These are phyloP conservation scores for Cynara cardunculus DNA, from an alignment of 129 eudicot genomes.

Conservation along the genomic window DNA sequence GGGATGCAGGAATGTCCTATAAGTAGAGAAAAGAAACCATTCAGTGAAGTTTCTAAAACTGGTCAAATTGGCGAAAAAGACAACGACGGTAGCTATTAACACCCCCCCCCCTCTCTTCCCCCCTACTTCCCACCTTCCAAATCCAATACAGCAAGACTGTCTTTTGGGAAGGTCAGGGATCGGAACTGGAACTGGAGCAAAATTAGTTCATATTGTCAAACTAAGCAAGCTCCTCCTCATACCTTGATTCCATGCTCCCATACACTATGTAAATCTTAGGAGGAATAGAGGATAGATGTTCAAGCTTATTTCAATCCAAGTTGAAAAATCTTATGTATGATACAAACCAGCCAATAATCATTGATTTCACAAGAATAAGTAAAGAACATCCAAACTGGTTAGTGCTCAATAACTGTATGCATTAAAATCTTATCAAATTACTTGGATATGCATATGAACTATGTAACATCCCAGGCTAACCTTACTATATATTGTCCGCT, in stretches of 20 bases:
- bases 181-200: neutral
- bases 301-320: neutral
- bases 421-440: neutral
- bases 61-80: neutral
- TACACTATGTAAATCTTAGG: neutral
- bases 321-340: neutral
- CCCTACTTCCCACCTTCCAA: neutral
- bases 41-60: neutral
- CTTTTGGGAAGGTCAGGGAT: too few relatives aligned
- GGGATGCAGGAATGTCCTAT: neutral
- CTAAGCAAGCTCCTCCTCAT: neutral
- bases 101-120: too few relatives aligned
- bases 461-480: too few relatives aligned
- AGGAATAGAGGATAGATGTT: neutral
- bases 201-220: neutral
- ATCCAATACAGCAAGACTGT: neutral
- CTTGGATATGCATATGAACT: neutral
- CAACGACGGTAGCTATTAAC: neutral
- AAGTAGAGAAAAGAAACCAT: neutral
- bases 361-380: neutral
- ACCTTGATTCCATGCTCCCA: neutral
- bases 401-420: neutral
- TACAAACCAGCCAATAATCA: neutral
- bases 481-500: too few relatives aligned
- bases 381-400: neutral